phyloP scores from a whole-genome alignment of 805 yeast genomes.

The Candida methanosorbosa region DNA sequence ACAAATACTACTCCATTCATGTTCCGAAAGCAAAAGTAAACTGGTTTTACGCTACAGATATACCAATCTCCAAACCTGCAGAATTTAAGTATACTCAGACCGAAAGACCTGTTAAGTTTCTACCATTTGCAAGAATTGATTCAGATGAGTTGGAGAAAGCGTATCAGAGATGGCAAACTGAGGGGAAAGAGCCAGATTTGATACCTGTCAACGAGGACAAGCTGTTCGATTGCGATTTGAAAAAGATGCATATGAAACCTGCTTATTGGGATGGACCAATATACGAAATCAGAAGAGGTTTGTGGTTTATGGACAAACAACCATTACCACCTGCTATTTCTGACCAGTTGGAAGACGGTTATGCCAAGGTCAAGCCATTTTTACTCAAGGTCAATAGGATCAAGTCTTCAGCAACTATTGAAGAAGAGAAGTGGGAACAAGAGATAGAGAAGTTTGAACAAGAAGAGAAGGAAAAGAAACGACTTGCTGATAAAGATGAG shows the following conservation, averaged over 20 bases:
- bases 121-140: constrained; percentile 61
- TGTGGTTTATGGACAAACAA: constrained; percentile 63
- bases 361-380: constrained; percentile 22
- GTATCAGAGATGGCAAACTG: constrained; percentile 21
- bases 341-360: constrained; percentile 51
- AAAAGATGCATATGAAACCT: constrained; percentile 47
- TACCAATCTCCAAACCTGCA: constrained; percentile 61
- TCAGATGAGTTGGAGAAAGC: constrained; percentile 49
- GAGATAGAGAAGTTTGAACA: background rate
- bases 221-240: constrained; percentile 63
- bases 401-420: background rate
- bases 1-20: background rate
- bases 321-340: constrained; percentile 49
- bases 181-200: constrained; percentile 2
- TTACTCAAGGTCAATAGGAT: background rate
- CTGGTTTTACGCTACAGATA: constrained; percentile 85
- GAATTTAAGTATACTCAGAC: constrained; percentile 45
- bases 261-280: constrained; percentile 85
- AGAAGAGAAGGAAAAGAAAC: background rate
- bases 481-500: background rate
- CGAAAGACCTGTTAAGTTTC: constrained; percentile 47
- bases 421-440: background rate
- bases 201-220: constrained; percentile 76
- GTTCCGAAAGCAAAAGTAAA: constrained; percentile 11
- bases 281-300: constrained; percentile 75